These are phyloP conservation scores for Rhodamnia argentea DNA, from an alignment of 345 rosid species.

Conservation along the genomic window DNA sequence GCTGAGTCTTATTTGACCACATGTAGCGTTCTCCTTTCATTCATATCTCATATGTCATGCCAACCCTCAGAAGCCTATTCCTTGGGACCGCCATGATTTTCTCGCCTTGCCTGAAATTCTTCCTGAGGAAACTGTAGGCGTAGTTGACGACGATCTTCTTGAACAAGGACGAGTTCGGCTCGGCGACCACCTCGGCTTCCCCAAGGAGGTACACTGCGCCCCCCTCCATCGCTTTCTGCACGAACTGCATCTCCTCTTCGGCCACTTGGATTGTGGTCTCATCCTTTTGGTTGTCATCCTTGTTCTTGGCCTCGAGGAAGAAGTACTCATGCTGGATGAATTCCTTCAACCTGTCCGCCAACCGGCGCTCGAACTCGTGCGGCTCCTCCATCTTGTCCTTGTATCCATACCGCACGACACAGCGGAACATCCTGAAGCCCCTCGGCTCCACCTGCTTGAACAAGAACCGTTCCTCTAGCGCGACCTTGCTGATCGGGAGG, in stretches of 20 bases:
- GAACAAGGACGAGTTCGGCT: slow-evolving; percentile 26
- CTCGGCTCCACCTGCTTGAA: slow-evolving; percentile 78
- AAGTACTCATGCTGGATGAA: slow-evolving; percentile 55
- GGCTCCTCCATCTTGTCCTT: slow-evolving; percentile 86
- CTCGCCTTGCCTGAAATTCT: slow-evolving; percentile 54
- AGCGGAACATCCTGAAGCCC: slow-evolving; percentile 78
- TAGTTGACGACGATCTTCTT: slow-evolving; percentile 59
- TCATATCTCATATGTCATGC: slow-evolving; percentile 77
- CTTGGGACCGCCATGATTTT: slow-evolving; percentile 50
- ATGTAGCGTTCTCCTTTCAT: background rate
- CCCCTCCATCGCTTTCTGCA: slow-evolving; percentile 48
- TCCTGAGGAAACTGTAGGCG: slow-evolving; percentile 45
- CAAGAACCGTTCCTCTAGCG: slow-evolving; percentile 81
- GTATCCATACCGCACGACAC: slow-evolving; percentile 90
- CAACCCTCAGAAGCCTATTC: slow-evolving; percentile 54
- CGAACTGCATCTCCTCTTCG: slow-evolving; percentile 45
- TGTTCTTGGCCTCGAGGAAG: background rate
- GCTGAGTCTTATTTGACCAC: background rate
- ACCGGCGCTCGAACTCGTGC: slow-evolving; percentile 67
- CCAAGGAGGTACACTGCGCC: slow-evolving; percentile 72
- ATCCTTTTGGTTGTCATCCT: background rate
- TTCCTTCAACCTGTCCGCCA: slow-evolving; percentile 85
- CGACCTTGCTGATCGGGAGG: slow-evolving; percentile 86
- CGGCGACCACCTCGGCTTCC: slow-evolving; percentile 56
- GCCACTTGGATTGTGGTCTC: slow-evolving; percentile 40